These are phyloP conservation scores for Chaetomiaceae sp. DNA, from an alignment of 2,329 filamentous ascomycete species.

Conservation along the genomic window DNA sequence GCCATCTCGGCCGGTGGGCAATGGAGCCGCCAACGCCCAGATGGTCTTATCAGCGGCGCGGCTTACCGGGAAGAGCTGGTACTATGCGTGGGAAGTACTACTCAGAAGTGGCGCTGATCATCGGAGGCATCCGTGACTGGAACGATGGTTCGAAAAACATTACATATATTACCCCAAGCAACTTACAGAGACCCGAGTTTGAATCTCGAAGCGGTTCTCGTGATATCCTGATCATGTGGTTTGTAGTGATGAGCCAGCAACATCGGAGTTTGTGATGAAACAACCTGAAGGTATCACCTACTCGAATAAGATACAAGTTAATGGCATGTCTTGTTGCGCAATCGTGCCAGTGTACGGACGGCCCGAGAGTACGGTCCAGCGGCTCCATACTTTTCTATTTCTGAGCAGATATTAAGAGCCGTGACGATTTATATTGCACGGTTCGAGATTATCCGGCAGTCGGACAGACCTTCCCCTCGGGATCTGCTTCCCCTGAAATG, in stretches of 20 bases:
- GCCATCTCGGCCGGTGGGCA: not conserved
- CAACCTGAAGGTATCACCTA: too few species aligned
- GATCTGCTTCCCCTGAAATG: too few species aligned
- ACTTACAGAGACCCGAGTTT: too few species aligned
- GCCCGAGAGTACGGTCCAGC: not conserved
- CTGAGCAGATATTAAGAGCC: not conserved
- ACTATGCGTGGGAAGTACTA: not conserved
- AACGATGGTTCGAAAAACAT: not conserved
- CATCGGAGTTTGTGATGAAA: too few species aligned
- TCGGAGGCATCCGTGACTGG: too few species aligned
- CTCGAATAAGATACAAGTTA: too few species aligned
- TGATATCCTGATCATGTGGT: not conserved
- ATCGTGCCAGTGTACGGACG: not conserved
- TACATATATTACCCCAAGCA: too few species aligned
- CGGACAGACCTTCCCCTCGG: not conserved
- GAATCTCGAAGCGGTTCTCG: not conserved
- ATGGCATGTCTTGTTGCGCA: not conserved
- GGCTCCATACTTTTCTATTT: not conserved
- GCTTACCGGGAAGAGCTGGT: conserved; percentile 18
- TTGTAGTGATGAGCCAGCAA: too few species aligned
- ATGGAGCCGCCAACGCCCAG: not conserved
- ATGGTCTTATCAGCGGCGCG: conserved; percentile 16
- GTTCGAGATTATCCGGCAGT: conserved; percentile 22
- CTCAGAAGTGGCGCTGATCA: too few species aligned
- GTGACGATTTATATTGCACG: conserved; percentile 17